phyloP scores from a whole-genome alignment of 2,329 filamentous ascomycete genomes.

The Fusarium sp. region DNA sequence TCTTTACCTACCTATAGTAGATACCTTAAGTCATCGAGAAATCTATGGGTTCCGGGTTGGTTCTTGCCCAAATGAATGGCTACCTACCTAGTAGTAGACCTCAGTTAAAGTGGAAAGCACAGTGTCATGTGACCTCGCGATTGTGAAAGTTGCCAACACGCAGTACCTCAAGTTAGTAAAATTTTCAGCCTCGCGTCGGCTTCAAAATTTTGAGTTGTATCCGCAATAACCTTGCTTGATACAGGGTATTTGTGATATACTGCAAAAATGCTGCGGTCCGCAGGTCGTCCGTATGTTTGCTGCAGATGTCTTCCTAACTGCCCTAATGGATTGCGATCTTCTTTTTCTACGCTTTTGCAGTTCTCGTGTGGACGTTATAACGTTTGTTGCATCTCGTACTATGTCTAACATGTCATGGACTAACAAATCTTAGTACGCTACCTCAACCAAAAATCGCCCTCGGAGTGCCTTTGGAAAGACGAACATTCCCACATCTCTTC shows the following conservation, averaged over 20 bases:
- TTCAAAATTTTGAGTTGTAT: background rate
- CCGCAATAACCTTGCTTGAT: conserved; percentile 2
- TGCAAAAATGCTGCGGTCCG: conserved; percentile 46
- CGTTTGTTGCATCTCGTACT: conserved; percentile 20
- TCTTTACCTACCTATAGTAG: background rate
- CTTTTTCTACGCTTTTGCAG: background rate
- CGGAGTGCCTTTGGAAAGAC: conserved; percentile 13
- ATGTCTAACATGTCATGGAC: background rate
- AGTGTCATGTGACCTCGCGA: conserved; percentile 43
- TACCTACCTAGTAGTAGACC: background rate
- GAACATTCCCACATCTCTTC: conserved; percentile 32
- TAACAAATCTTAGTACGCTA: conserved; percentile 27
- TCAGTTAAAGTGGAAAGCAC: conserved; percentile 21
- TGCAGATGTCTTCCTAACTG: conserved; percentile 47
- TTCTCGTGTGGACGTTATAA: conserved; percentile 14
- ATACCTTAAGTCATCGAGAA: background rate
- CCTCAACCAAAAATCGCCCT: conserved; percentile 3
- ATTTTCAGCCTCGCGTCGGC: conserved; percentile 35
- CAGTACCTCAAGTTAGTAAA: conserved; percentile 26
- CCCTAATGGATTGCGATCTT: conserved; percentile 13
- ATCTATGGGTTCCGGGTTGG: background rate
- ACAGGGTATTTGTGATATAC: background rate
- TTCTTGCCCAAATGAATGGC: background rate
- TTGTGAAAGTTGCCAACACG: conserved; percentile 22
- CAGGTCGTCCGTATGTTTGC: conserved; percentile 48